Conservation (phyloP, 2,329 filamentous ascomycete species). For the Fusarium fracticaudum region DNA sequence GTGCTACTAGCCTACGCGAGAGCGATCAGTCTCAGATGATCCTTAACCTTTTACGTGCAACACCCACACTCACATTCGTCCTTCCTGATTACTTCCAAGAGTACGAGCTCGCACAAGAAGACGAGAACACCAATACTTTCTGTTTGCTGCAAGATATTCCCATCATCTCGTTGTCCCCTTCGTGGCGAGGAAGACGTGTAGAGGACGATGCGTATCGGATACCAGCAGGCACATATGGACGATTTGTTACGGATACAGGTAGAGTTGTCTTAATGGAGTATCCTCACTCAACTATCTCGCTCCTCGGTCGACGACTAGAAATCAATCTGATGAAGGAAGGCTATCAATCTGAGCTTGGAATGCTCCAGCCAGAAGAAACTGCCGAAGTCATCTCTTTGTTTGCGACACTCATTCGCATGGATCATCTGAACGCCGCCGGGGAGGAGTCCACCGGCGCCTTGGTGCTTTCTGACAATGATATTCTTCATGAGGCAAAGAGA, state of each 20-base stretch:
- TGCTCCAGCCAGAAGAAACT: slow-evolving; percentile 68
- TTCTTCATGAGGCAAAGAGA: slow-evolving; percentile 66
- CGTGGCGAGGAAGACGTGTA: slow-evolving; percentile 55
- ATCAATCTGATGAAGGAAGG: slow-evolving; percentile 69
- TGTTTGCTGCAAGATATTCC: slow-evolving; percentile 71
- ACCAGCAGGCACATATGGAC: slow-evolving; percentile 71
- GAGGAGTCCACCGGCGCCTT: slow-evolving; percentile 46
- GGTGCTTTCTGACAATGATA: slow-evolving; percentile 48
- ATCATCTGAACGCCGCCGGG: slow-evolving; percentile 51
- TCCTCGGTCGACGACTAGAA: slow-evolving; percentile 80
- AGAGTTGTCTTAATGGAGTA: slow-evolving; percentile 82
- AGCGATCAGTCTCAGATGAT: slow-evolving; percentile 60
- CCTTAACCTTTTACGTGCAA: slow-evolving; percentile 71
- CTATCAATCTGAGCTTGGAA: slow-evolving; percentile 62
- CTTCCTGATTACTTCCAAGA: slow-evolving; percentile 77
- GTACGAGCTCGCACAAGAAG: slow-evolving; percentile 83
- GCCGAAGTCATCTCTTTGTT: slow-evolving; percentile 80
- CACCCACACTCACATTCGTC: slow-evolving; percentile 79
- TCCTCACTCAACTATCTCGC: slow-evolving; percentile 80
- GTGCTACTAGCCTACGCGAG: slow-evolving; percentile 44
- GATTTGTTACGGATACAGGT: slow-evolving; percentile 80
- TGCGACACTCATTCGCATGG: slow-evolving; percentile 71
- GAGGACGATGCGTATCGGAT: slow-evolving; percentile 68
- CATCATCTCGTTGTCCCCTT: slow-evolving; percentile 64
- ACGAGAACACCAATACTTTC: slow-evolving; percentile 85